Base-by-base conservation (phyloP, 805 yeast species). In the Wickerhamomyces pijperi region DNA sequence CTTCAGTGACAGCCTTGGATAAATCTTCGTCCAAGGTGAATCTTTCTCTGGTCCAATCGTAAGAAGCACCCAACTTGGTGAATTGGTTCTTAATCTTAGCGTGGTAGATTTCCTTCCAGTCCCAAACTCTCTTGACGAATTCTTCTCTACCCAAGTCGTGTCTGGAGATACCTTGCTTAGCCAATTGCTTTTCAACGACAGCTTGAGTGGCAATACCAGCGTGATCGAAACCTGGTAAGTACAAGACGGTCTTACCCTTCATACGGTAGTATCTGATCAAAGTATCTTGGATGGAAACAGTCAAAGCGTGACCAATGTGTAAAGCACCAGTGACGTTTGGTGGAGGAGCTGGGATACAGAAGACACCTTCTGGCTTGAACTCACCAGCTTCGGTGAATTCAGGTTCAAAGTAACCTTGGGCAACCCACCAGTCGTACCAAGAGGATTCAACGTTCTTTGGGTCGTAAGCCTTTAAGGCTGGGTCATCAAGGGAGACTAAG, bases 161-260 rank as follows among this genome's bases (percentile, higher is more conserved):
- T 67, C 97, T 82, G 38, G 97, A 87, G 59, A 81, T 73, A 64
- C 79, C 74, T 55, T 85, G 85, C 48, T 76, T 75, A 39, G 86
- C 83, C 32, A 92, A 62, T 68, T 81, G 88, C 65, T 92, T 92
- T 67, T 92, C 98, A 46, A 92, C 97, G 49, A 92, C 97, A 15
- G 96, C 83, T 64, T 92, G 98, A 11, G 98, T 92, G 34, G 96
- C 94, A 61, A 92, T 92, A 72, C 98, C 98, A 29, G 98, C 98
- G 59, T 92, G 98, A 64, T 92, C 98, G 56, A 92, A 92, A 36
- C 98, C 98, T 36, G 97, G 97, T 42, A 92, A 61, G 64, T 82
- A 92, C 46, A 92, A 67, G 13, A 87, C 88, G 39, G 97, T 87
- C 64, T 85, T 84, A 39, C 97, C 97, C 63, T 79, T 80, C 98